These are phyloP conservation scores for Pseudogymnoascus sp. DNA, from an alignment of 2,329 filamentous ascomycete species.

Conservation along the genomic window DNA sequence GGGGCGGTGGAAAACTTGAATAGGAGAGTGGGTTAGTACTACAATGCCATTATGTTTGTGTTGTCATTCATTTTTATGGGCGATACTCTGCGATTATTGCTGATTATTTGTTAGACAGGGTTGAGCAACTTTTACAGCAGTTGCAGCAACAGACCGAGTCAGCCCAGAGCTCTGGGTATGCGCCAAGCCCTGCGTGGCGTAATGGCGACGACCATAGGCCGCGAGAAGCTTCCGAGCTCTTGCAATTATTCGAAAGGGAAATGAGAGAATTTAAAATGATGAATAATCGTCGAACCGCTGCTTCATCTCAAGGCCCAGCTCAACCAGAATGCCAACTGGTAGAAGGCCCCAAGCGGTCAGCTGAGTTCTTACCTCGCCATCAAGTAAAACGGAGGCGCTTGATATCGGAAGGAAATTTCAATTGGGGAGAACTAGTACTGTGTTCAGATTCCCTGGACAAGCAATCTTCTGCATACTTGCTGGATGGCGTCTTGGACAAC, in stretches of 20 bases:
- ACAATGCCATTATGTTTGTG: not conserved
- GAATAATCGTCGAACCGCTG: not conserved
- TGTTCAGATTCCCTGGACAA: conserved; percentile 8
- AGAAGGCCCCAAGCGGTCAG: not conserved
- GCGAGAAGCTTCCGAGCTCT: not conserved
- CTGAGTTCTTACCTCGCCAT: not conserved
- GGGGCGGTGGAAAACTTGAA: conserved; percentile 34
- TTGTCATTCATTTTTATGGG: not conserved
- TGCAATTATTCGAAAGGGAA: not conserved
- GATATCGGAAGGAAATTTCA: not conserved
- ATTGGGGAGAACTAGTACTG: conserved; percentile 8
- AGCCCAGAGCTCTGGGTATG: not conserved
- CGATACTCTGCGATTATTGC: conserved; percentile 19
- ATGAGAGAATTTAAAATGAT: conserved; percentile 1
- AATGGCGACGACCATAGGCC: not conserved
- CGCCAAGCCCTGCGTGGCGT: not conserved
- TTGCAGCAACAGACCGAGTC: conserved; percentile 8
- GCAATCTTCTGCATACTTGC: conserved; percentile 15
- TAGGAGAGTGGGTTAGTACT: conserved; percentile 26
- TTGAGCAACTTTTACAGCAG: conserved; percentile 14
- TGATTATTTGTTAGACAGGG: conserved; percentile 18
- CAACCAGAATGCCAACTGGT: not conserved
- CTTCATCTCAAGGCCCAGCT: not conserved
- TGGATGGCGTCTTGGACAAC: conserved; percentile 31
- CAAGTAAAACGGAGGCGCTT: conserved; percentile 4